Base-by-base conservation (phyloP, 257 asterid genomes). In the Penstemon eatonii region DNA sequence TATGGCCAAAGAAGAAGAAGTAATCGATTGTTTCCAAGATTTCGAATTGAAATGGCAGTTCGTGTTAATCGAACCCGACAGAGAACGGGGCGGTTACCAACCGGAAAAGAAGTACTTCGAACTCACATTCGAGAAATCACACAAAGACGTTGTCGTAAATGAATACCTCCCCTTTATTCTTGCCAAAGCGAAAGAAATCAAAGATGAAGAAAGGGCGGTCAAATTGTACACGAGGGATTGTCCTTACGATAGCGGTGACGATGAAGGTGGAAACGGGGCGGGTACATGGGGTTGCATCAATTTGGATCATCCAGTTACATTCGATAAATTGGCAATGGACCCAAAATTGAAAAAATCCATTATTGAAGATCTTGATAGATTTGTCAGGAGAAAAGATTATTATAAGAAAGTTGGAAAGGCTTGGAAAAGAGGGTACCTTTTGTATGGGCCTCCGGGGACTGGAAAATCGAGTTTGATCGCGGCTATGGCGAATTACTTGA, bases 381-480 rank as follows among this genome's bases (percentile, higher is more conserved):
- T 91, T 59, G 36, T 89, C 75, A 79, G 82, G 80, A 82, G 97
- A 70, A 89, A 77, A 15, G 93, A 91, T 8, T 91, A 83, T 77
- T 91, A 91, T 42, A 86, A 69, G 80, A 83, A 73, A 61, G 96
- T 91, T 0, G 97, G 97, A 3, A 91, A 87, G 61, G 97, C 97
- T 5, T 91, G 97, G 97, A 91, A 88, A 53, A 78, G 96, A 61
- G 96, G 97, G 18, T 88, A 91, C 68, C 78, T 91, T 8, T 67
- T 91, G 75, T 91, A 88, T 68, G 96, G 97, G 0, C 97, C 96
- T 1, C 97, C 97, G 0, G 97, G 97, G n/a, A 90, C 97, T 0
- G 96, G 96, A 11, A 90, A 90, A 72, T 88, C 96, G 8, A 90
- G 90, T 73, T 73, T 88, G 77, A 79, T 88, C 19, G 97, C 95